Evolutionary conservation across 2,329 filamentous ascomycete genomes (phyloP), one percentile per base, ranked within the genome.

Genomic region (Trichoderma koningiopsis): DNA sequence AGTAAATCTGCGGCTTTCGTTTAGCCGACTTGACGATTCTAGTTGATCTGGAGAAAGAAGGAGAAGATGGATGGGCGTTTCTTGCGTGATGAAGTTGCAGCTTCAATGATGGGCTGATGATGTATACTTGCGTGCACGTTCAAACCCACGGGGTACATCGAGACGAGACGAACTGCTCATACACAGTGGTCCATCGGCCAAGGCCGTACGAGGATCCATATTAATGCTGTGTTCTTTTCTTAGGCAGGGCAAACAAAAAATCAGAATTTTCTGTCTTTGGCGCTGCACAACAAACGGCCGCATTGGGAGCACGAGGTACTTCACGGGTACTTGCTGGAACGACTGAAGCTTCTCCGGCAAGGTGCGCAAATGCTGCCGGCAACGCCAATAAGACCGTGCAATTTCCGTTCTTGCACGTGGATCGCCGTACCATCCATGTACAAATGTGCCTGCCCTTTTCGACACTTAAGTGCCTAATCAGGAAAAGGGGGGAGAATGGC

Each of bases 391-490:
- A 24, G 55, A 24, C 61, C 35, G 49, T 56, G 31, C 33, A 64
- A 64, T 64, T 55, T 40, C 61, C 33, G 55, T 14, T 19, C 5
- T 13, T 49, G 22, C 47, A 22, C 22, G 60, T 27, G 29, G 22
- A 13, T 5, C 31, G 35, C 8, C 4, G 60, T 63, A 63, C 60
- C 31, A 13, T 22, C 35, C 47, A 63, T 53, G 60, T 53, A 63
- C 7, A 14, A 19, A 27, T 14, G 31, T 29, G 47, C n/a, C n/a
- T 24, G 27, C 11, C 59, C 35, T 14, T 64, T 52, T 52, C 6
- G 47, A 49, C 49, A 64, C 35, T 43, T 27, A 66, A 57, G 62
- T 66, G 35, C 62, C 62, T 35, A 66, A 66, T 66, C 10, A n/a
- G 62, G 62, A 47, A 66, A 66, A 66, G 62, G 40, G 40, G 35